A percentile compares a stretch with the other conserved stretches of the same genome.
phyloP scores from a whole-genome alignment of 306 rosid genomes.

The Parietaria judaica region DNA sequence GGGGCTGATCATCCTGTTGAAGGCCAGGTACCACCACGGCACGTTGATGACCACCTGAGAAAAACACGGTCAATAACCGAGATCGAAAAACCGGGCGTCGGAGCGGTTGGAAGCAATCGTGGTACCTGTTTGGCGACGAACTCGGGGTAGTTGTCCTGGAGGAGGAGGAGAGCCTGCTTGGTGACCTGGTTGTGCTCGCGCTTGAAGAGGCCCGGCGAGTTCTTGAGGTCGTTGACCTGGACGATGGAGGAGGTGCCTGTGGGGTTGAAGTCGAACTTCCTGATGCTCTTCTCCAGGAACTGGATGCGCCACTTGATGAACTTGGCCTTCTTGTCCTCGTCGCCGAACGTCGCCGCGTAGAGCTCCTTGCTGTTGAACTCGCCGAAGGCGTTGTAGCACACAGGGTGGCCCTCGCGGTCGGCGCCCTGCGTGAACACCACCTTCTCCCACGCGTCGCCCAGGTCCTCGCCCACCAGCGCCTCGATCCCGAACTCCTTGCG shows the following conservation, averaged over 20 bases:
- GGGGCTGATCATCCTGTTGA: conserved; percentile 42
- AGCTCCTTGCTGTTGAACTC: conserved; percentile 39
- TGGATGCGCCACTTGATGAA: conserved; percentile 46
- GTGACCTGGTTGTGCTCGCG: conserved; percentile 38
- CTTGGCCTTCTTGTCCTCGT: conserved; percentile 35
- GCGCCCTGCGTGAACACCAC: conserved; percentile 46
- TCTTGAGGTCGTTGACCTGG: conserved; percentile 50
- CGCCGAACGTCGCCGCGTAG: conserved; percentile 38
- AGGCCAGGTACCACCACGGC: conserved; percentile 55
- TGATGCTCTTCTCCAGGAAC: conserved; percentile 44
- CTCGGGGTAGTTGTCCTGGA: conserved; percentile 57
- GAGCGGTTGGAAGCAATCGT: not conserved
- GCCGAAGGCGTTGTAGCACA: conserved; percentile 52
- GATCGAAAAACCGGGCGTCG: not conserved
- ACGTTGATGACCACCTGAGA: conserved; percentile 47
- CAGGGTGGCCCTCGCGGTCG: conserved; percentile 48
- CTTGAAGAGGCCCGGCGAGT: conserved; percentile 35
- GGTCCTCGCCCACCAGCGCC: conserved; percentile 36
- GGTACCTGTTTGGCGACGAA: conserved; percentile 49
- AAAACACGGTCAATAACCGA: not conserved
- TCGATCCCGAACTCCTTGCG: conserved; percentile 65
- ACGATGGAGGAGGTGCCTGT: conserved; percentile 36
- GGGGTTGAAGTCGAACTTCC: conserved; percentile 43
- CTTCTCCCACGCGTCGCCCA: conserved; percentile 35
- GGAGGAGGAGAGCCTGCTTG: conserved; percentile 39